phyloP scores from a whole-genome alignment of 2,329 filamentous ascomycete genomes.

The Diplodia intermedia region DNA sequence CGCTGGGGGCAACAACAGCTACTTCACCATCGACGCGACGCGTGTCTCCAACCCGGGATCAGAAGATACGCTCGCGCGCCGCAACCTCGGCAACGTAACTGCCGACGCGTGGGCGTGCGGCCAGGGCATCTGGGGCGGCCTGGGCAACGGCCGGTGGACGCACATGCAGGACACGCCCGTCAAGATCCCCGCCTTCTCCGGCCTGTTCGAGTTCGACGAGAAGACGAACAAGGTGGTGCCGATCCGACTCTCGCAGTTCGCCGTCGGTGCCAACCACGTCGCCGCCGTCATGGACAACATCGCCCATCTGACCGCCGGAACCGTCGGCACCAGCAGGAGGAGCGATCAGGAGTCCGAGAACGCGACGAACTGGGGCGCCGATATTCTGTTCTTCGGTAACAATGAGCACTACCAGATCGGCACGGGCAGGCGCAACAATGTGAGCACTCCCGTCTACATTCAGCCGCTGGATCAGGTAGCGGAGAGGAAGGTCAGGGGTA shows the following conservation, averaged over 20 bases:
- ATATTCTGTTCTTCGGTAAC: constrained; percentile 91
- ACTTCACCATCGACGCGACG: constrained; percentile 82
- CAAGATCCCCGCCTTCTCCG: constrained; percentile 83
- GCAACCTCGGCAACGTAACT: constrained; percentile 63
- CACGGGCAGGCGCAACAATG: constrained; percentile 85
- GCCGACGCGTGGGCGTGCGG: constrained; percentile 88
- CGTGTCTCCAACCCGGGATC: constrained; percentile 59
- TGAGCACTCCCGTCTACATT: constrained; percentile 78
- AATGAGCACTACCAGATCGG: constrained; percentile 95
- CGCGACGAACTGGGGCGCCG: constrained; percentile 86
- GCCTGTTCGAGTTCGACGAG: constrained; percentile 88
- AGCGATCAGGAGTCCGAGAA: constrained; percentile 55
- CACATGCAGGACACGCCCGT: constrained; percentile 79
- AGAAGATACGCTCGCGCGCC: constrained; percentile 37
- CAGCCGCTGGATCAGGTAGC: constrained; percentile 72
- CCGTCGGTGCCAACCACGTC: constrained; percentile 79
- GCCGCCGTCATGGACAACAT: constrained; percentile 85
- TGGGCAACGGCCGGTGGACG: constrained; percentile 88
- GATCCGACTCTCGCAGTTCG: constrained; percentile 76
- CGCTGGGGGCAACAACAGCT: constrained; percentile 86
- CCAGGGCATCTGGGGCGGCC: constrained; percentile 79
- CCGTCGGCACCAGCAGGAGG: constrained; percentile 48
- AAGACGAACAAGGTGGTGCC: constrained; percentile 69
- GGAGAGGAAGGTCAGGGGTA: constrained; percentile 66
- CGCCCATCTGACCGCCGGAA: constrained; percentile 67